A percentile compares a stretch with the other conserved stretches of the same genome.
Evolutionary conservation across 495 filamentous ascomycete genomes (phyloP).

Genomic region (Lophium mytilinum): DNA sequence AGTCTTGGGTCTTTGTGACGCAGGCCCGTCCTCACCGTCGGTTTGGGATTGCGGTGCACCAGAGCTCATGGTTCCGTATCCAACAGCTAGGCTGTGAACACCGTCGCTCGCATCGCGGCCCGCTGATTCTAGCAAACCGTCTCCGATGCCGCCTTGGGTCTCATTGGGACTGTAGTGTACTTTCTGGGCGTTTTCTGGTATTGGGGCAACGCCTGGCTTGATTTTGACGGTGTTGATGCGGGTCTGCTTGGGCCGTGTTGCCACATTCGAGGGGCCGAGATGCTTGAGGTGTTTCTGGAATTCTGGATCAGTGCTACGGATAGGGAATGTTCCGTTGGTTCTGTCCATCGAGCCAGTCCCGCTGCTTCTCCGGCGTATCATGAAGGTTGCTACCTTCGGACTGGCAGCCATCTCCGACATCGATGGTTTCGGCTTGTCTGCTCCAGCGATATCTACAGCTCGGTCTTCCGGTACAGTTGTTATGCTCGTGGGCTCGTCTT

Average conservation of each 20-base stretch:
- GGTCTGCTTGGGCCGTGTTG: conserved; percentile 71
- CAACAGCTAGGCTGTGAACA: conserved; percentile 55
- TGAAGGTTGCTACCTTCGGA: conserved; percentile 35
- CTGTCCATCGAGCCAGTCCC: conserved; percentile 16
- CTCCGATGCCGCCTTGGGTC: conserved; percentile 41
- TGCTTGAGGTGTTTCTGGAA: conserved; percentile 79
- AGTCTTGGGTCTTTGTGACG: conserved; percentile 10
- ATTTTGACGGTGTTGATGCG: conserved; percentile 88
- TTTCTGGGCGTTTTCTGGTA: conserved; percentile 9
- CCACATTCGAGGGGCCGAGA: conserved; percentile 86
- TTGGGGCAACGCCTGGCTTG: conserved; percentile 50
- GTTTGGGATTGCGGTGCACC: conserved; percentile 26
- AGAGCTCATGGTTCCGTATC: conserved; percentile 51
- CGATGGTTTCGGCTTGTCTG: conserved; percentile 8
- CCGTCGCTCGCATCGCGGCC: conserved; percentile 59
- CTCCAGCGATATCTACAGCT: not conserved
- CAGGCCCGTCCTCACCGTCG: conserved; percentile 5
- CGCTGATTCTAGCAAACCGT: conserved; percentile 42
- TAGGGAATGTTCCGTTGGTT: conserved; percentile 6
- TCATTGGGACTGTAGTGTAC: conserved; percentile 1
- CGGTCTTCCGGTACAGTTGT: too few relatives aligned
- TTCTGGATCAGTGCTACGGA: conserved; percentile 44
- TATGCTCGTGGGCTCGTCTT: conserved; percentile 1
- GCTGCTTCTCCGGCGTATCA: conserved; percentile 39
- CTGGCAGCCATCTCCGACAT: conserved; percentile 1